Percentiles rank a stretch among this genome's conserved stretches.
phyloP scores from a whole-genome alignment of 352 stramenopile species.

The Phytophthora uliginosa region DNA sequence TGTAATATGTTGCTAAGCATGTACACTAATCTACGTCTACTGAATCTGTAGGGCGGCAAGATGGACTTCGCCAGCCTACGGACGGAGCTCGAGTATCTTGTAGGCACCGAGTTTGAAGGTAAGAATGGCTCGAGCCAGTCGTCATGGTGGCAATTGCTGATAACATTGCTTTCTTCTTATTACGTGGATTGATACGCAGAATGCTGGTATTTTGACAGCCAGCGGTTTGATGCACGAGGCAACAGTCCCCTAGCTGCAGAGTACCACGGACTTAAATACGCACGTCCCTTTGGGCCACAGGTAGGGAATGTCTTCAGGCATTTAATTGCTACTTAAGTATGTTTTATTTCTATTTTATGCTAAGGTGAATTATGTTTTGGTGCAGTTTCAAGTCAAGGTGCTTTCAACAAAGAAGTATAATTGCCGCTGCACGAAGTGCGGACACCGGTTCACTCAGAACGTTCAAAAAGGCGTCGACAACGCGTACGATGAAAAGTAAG shows the following conservation, averaged over 20 bases:
- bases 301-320: constrained; percentile 18
- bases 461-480: constrained; percentile 87
- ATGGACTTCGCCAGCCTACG: constrained; percentile 67
- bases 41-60: constrained; percentile 42
- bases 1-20: not conserved
- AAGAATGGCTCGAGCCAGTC: not conserved
- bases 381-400: constrained; percentile 76
- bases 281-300: constrained; percentile 66
- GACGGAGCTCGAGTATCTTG: constrained; percentile 53
- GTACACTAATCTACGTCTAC: not conserved
- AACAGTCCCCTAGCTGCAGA: constrained; percentile 23
- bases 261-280: constrained; percentile 68
- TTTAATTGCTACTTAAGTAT: not conserved
- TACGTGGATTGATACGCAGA: constrained; percentile 48
- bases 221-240: constrained; percentile 47
- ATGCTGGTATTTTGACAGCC: constrained; percentile 85
- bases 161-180: not conserved
- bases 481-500: constrained; percentile 40
- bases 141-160: not conserved
- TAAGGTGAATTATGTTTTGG: not conserved
- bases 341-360: not conserved
- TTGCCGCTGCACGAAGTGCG: constrained; percentile 62
- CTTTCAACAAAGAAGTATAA: constrained; percentile 78
- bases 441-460: constrained; percentile 61
- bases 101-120: constrained; percentile 52